Percentiles rank a stretch among this genome's conserved stretches.
phyloP scores from a whole-genome alignment of 208 protist species.

The Leishmania braziliensis region DNA sequence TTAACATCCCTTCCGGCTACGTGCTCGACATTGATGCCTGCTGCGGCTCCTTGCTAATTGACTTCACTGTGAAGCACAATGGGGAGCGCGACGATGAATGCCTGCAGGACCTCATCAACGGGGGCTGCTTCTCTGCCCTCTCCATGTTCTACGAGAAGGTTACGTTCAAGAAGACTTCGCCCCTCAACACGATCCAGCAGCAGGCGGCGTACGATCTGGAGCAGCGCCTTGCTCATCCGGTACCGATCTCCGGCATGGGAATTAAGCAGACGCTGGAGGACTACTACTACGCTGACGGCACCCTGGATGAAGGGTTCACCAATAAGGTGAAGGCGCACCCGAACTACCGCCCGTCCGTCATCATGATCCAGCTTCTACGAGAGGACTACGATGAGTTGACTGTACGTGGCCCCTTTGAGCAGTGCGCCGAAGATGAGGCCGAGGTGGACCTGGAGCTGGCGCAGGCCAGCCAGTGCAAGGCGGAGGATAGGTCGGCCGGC shows the following conservation, averaged over 20 bases:
- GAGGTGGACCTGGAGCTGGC: conserved; percentile 13
- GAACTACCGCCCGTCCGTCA: conserved; percentile 56
- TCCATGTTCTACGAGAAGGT: conserved; percentile 71
- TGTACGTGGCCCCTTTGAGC: conserved; percentile 18
- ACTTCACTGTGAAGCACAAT: conserved; percentile 77
- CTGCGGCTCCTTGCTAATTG: conserved; percentile 47
- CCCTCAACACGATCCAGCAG: conserved; percentile 70
- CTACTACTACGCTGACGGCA: conserved; percentile 64
- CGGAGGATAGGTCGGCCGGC: background rate
- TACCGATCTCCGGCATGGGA: conserved; percentile 66
- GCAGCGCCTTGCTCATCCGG: conserved; percentile 10
- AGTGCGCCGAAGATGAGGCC: conserved; percentile 23
- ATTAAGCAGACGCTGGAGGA: conserved; percentile 46
- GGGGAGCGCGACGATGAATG: conserved; percentile 56
- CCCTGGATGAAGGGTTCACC: conserved; percentile 51
- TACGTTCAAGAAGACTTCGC: conserved; percentile 56
- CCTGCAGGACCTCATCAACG: conserved; percentile 68
- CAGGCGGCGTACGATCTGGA: conserved; percentile 33
- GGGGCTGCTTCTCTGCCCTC: conserved; percentile 54
- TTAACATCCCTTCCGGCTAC: conserved; percentile 48
- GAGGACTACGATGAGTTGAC: conserved; percentile 59
- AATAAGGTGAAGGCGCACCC: conserved; percentile 41
- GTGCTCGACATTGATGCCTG: conserved; percentile 55
- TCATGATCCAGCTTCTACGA: conserved; percentile 53
- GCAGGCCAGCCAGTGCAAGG: background rate